Evolutionary conservation across 768 basidiomycete genomes (phyloP).

Genomic region (Xanthoconium purpureum): DNA sequence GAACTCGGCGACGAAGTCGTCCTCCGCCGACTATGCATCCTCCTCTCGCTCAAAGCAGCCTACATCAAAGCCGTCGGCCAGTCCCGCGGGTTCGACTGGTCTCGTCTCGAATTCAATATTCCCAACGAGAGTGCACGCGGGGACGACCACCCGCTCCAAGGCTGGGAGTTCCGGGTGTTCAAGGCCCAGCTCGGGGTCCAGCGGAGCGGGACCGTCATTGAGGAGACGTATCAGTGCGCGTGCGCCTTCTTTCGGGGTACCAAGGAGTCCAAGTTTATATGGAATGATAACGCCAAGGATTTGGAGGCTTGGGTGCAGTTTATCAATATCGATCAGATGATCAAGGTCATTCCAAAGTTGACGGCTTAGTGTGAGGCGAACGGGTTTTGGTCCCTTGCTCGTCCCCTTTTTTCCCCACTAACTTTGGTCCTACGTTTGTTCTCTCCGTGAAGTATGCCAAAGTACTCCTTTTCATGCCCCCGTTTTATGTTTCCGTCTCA

Average conservation of each 20-base stretch:
- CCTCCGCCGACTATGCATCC: constrained; percentile 71
- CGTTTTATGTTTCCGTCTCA: not conserved
- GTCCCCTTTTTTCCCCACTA: not conserved
- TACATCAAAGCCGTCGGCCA: constrained; percentile 86
- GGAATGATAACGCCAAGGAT: constrained; percentile 63
- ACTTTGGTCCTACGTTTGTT: not conserved
- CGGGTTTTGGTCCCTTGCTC: too few species aligned
- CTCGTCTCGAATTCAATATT: constrained; percentile 79
- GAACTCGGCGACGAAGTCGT: constrained; percentile 59
- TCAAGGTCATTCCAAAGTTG: constrained; percentile 75
- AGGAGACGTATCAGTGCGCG: constrained; percentile 74
- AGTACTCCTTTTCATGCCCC: not conserved
- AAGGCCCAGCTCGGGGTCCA: constrained; percentile 68
- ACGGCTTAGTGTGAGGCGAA: constrained; percentile 42
- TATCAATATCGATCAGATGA: constrained; percentile 76
- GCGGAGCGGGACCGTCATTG: constrained; percentile 47
- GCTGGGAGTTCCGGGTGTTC: constrained; percentile 88
- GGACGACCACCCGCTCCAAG: constrained; percentile 65
- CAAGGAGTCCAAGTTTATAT: constrained; percentile 64
- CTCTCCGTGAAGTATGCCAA: too few species aligned
- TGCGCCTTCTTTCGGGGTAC: constrained; percentile 74
- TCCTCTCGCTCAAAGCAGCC: constrained; percentile 75
- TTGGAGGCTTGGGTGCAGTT: constrained; percentile 82
- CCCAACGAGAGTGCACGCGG: constrained; percentile 57
- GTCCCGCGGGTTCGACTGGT: constrained; percentile 75